Evolutionary conservation across 129 eudicot species (phyloP), one percentile per base, ranked within the genome.

Genomic region (Ambrosia artemisiifolia): DNA sequence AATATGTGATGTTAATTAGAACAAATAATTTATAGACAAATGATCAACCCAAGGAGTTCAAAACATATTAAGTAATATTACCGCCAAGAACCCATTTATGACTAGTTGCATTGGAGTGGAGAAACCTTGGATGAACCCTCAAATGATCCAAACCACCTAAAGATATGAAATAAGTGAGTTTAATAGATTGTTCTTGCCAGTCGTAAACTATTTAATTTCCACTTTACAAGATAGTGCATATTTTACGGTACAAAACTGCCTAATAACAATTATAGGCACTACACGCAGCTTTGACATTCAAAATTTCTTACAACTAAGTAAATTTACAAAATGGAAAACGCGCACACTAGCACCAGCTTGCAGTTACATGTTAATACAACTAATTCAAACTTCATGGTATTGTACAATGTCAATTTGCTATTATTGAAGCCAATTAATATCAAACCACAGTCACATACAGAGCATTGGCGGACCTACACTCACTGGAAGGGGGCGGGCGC

Each of bases 41-140:
- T 28, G 28, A 61, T 46, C 43, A 24, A 24, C 28, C 28, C 28
- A 24, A 24, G 28, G 28, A 24, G 28, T 24, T 24, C 0, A 24
- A 71, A 18, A 60, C 20, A 48, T 63, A 67, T 18, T 35, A 13
- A 40, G 65, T 65, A 66, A 59, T 71, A 40, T 78, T 85, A 94
- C 99, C 99, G 44, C 99, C 99, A 86, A 94, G 99, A 60, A 88
- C 97, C 99, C 99, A 94, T 81, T 94, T 90, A 85, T 94, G 99
- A 79, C 99, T 94, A 56, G 99, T 94, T 46, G 99, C 99, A 46
- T 94, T 94, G 28, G 99, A 94, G 75, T 94, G 99, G 38, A 94
- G 67, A 71, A 94, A 94, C 78, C 83, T 90, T 43, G 99, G 99
- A 82, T 94, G 99, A 81, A 94, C 96, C 77, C 99, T 82, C 60